A percentile compares a stretch with the other conserved stretches of the same genome.
Conservation (phyloP, 805 yeast species). For the Saturnispora besseyi region DNA sequence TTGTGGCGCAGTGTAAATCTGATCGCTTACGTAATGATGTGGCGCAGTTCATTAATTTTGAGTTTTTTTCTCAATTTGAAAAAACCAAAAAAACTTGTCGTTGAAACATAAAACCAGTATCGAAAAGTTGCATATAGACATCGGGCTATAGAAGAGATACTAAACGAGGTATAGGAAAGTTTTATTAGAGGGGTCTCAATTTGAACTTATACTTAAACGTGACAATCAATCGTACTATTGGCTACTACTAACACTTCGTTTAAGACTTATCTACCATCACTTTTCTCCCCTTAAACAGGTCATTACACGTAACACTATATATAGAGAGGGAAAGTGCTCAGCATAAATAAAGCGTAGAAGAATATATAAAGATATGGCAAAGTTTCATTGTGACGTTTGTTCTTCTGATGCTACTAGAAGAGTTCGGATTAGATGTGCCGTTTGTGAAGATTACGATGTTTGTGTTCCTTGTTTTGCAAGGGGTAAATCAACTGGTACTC, state of each 20-base stretch:
- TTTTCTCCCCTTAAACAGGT: background rate
- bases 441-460: constrained; percentile 88
- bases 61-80: too few species aligned
- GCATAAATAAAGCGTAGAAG: constrained; percentile 2
- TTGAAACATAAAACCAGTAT: too few species aligned
- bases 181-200: too few species aligned
- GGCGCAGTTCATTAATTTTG: too few species aligned
- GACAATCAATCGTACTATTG: background rate
- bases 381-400: constrained; percentile 91
- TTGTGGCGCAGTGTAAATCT: background rate
- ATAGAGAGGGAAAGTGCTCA: constrained; percentile 4
- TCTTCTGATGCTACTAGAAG: constrained; percentile 92
- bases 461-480: constrained; percentile 95
- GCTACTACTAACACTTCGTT: background rate
- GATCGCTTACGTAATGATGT: background rate
- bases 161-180: too few species aligned
- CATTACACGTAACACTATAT: background rate
- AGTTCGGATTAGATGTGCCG: constrained; percentile 85
- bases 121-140: too few species aligned
- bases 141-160: too few species aligned
- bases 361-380: constrained; percentile 26
- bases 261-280: background rate
- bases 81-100: too few species aligned
- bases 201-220: background rate
- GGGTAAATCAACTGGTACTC: constrained; percentile 73